Evolutionary conservation across 1,284 basidiomycete species (phyloP), one percentile per base, ranked within the genome.

Genomic region (Phlebopus sp.): DNA sequence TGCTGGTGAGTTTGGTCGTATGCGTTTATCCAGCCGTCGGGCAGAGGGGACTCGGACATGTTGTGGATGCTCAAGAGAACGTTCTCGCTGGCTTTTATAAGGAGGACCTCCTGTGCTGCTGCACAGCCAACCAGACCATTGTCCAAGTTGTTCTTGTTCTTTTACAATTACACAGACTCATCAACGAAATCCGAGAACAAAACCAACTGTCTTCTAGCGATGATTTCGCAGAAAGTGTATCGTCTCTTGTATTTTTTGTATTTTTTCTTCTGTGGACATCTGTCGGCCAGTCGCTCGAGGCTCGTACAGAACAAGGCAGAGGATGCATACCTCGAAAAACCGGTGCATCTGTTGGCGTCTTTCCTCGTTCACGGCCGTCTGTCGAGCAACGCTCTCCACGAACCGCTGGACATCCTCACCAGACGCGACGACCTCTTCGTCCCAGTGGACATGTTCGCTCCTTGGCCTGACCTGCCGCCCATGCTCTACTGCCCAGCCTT

Each of bases 21-120:
- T 56, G 84, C 74, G 51, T 74, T 68, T 15, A 81, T 65, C 85
- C 85, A 88, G 17, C 85, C 86, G 30, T 74, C 67, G 3, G 84
- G 84, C 11, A 85, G 62, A 47, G 69, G 63, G 45, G 41, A 48
- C 32, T 62, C 43, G 17, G 52, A 54, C 63, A 66, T 71, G 58
- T 41, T 60, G 45, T 36, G 37, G 40, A 25, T 25, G 44, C 32
- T 47, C 37, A 11, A 23, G 42, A 25, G 11, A 21, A 14, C 32
- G 2, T 2, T n/a, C 6, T 14, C 2, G 17, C 32, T n/a, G 14
- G 13, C 32, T 35, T n/a, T 18, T 18, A 18, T 32, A 13, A 11
- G n/a, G 31, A n/a, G n/a, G n/a, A n/a, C n/a, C n/a, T n/a, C n/a
- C n/a, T n/a, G n/a, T n/a, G n/a, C n/a, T 32, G 31, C 21, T 29